Evolutionary conservation across 78 protist species (phyloP), one percentile per base, ranked within the genome.

Genomic region (Emiliania huxleyi): DNA sequence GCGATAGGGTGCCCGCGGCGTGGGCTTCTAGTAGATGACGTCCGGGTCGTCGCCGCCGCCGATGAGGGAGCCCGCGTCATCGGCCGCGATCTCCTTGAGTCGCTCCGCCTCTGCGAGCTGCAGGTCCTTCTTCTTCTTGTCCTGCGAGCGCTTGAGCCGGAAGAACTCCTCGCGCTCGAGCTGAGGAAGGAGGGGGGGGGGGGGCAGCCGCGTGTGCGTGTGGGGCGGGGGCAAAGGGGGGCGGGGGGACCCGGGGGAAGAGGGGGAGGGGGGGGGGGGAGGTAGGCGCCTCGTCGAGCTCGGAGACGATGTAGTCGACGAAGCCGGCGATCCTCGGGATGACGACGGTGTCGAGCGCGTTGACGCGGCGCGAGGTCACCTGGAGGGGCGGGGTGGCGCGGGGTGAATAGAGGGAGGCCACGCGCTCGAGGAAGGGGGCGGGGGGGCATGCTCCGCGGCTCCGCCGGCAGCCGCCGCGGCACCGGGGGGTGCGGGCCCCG

Each of bases 241-340:
- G n/a, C n/a, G n/a, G n/a, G n/a, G n/a, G n/a, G n/a, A n/a, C n/a
- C n/a, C n/a, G n/a, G n/a, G n/a, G n/a, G n/a, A n/a, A n/a, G n/a
- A n/a, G n/a, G n/a, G n/a, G n/a, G n/a, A n/a, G n/a, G n/a, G n/a
- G n/a, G 55, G 90, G n/a, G n/a, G n/a, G n/a, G n/a, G n/a, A n/a
- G n/a, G n/a, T n/a, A n/a, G n/a, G n/a, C n/a, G n/a, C n/a, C n/a
- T 99, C 99, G 83, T 99, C 99, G 49, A 99, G 96, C 95, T 99
- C 99, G 2, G 95, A 77, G 62, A 69, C 69, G 90, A 99, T 98
- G 94, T 98, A 98, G 23, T 55, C 48, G 49, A 99, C 91, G 19
- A 99, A 98, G 81, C 94, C 96, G 91, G 93, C 96, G 26, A 97
- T 92, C 4, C 95, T 88, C 42, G 99, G 99, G 81, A 97, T 96